Conservation (phyloP, 331 rosid genomes). For the Malus hybrid region DNA sequence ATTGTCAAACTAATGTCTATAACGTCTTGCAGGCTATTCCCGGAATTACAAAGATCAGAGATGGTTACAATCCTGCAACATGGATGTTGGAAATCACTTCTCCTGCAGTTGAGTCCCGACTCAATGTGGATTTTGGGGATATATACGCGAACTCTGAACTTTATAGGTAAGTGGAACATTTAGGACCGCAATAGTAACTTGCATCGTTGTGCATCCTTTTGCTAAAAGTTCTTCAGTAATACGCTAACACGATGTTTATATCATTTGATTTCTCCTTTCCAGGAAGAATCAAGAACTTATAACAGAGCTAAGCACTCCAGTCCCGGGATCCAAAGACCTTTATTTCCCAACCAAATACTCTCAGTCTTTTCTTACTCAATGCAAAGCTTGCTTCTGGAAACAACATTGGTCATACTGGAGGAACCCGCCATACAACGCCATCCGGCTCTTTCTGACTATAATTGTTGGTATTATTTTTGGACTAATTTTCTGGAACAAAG, state of each 20-base stretch:
- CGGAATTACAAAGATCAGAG: conserved; percentile 42
- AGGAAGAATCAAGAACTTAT: conserved; percentile 55
- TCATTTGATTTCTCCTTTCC: conserved; percentile 12
- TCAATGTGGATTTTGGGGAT: conserved; percentile 49
- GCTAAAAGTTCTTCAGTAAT: background rate
- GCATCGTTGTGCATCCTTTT: background rate
- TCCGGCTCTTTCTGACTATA: conserved; percentile 35
- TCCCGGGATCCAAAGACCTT: conserved; percentile 45
- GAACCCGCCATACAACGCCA: conserved; percentile 43
- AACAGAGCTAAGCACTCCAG: conserved; percentile 48
- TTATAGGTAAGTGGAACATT: conserved; percentile 38
- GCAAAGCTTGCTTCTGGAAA: conserved; percentile 58
- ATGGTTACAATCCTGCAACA: conserved; percentile 57
- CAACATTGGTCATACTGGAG: conserved; percentile 66
- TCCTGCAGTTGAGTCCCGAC: conserved; percentile 39
- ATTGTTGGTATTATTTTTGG: conserved; percentile 47
- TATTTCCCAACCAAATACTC: conserved; percentile 48
- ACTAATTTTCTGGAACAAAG: conserved; percentile 49
- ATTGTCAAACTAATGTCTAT: background rate
- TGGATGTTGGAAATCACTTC: conserved; percentile 67
- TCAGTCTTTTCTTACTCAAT: conserved; percentile 37
- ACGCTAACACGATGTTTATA: background rate
- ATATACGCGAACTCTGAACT: conserved; percentile 40
- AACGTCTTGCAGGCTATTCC: conserved; percentile 48
- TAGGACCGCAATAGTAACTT: background rate